Base-by-base conservation (phyloP, 768 basidiomycete species). In the Boletus rubescentipes region DNA sequence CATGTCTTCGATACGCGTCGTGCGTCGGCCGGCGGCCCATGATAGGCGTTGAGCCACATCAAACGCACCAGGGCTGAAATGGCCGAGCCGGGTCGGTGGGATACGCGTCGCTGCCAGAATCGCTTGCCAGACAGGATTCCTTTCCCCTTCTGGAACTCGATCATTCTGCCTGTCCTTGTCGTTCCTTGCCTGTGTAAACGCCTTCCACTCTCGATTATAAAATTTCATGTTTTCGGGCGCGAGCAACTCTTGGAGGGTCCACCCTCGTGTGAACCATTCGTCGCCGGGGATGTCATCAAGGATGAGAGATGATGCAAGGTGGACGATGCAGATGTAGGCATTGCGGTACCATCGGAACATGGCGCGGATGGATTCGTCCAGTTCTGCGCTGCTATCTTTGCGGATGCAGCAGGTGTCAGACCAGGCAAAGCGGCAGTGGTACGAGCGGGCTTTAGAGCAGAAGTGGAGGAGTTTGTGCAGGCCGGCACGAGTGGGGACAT, bases 301-400 rank as follows among this genome's bases (percentile, higher is more conserved):
- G 36, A 30, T 29, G 32, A 53, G 37, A 32, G 47, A 49, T 18
- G 46, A 44, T 0, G 42, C 23, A 16, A 67, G 58, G 44, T 65
- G 57, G n/a, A 52, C 55, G 40, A 65, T 53, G 46, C 63, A 63
- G 26, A 60, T 31, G 26, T 51, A 21, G 10, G 64, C 46, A 30
- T 59, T 51, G 36, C 45, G 55, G 51, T 67, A 67, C 66, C 66
- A 67, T n/a, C 44, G 42, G 52, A 63, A 63, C 67, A 67, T 67
- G 47, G 67, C 59, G 12, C 55, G 54, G 23, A 67, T 61, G 40
- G 66, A 58, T 40, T 67, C 66, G 3, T 59, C 59, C 16, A 65
- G 55, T 35, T 67, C 61, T 11, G 64, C 54, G 36, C 60, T 67
- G 42, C 58, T 67, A 23, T 38, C 26, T 26, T 65, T 67, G 48